These are phyloP conservation scores for Globisporangium barbulae DNA, from an alignment of 352 stramenopile genomes.

Conservation along the genomic window DNA sequence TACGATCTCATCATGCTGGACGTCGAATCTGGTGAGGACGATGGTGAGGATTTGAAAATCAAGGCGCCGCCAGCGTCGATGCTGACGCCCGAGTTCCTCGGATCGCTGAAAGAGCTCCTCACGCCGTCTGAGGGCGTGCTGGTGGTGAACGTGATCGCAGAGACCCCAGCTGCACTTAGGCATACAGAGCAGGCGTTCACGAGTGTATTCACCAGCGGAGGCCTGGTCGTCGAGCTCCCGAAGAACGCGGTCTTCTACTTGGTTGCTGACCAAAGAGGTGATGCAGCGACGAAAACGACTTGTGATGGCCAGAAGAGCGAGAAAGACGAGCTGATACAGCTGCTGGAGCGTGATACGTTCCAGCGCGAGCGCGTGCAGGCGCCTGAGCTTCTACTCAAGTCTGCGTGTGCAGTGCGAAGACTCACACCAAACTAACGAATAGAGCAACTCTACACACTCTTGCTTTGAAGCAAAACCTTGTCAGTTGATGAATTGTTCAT, in stretches of 20 bases:
- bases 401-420: neutral
- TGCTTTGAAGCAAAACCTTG: too few species aligned
- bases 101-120: constrained; percentile 24
- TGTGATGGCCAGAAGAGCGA: neutral
- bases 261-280: constrained; percentile 13
- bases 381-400: constrained; percentile 10
- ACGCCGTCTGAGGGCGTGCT: constrained; percentile 26
- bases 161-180: constrained; percentile 27
- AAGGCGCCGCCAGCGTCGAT: constrained; percentile 40
- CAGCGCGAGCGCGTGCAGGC: constrained; percentile 7
- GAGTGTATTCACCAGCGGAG: constrained; percentile 26
- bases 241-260: constrained; percentile 42
- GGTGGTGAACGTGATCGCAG: constrained; percentile 60
- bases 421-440: neutral
- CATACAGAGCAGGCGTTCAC: constrained; percentile 25
- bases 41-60: constrained; percentile 24
- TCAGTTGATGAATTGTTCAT: too few species aligned
- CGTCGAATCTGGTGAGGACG: constrained; percentile 49
- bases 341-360: constrained; percentile 9
- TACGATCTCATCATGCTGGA: constrained; percentile 61
- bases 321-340: neutral
- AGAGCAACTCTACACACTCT: neutral
- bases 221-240: constrained; percentile 28
- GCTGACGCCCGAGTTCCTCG: constrained; percentile 38
- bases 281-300: neutral